Percentiles rank a stretch among this genome's conserved stretches.
Evolutionary conservation across 1,284 basidiomycete genomes (phyloP).

Genomic region (Melampsora abietis-canadensis): DNA sequence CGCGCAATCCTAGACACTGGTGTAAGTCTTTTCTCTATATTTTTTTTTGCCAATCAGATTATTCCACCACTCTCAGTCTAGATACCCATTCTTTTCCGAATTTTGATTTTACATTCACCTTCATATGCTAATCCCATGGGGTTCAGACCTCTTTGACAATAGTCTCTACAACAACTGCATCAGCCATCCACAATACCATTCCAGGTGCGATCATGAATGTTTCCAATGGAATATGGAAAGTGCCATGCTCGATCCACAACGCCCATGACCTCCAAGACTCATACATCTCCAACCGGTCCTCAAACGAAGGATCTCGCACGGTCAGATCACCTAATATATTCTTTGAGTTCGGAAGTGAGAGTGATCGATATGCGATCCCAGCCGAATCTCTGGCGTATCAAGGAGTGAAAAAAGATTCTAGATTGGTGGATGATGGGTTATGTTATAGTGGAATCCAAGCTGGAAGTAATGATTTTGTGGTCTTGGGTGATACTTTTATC

Average conservation of each 20-base stretch:
- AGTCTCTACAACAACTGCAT: constrained; percentile 10
- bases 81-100: neutral
- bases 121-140: neutral
- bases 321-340: constrained; percentile 16
- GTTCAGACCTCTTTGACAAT: constrained; percentile 25
- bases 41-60: neutral
- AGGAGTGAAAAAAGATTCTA: neutral
- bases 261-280: neutral
- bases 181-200: constrained; percentile 19
- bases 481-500: constrained; percentile 38
- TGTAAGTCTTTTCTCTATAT: constrained; percentile 2
- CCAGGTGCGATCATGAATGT: constrained; percentile 22
- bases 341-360: constrained; percentile 19
- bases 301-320: neutral
- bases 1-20: constrained; percentile 42
- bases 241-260: constrained; percentile 17
- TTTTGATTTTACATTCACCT: neutral
- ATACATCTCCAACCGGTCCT: neutral
- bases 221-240: constrained; percentile 27
- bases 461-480: constrained; percentile 25
- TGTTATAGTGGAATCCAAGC: constrained; percentile 38
- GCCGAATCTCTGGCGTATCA: constrained; percentile 24
- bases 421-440: neutral
- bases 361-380: constrained; percentile 23
- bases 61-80: too few relatives aligned